Evolutionary conservation across 2,329 filamentous ascomycete genomes (phyloP), one percentile per base, ranked within the genome.

Genomic region (Fusarium staphyleae): DNA sequence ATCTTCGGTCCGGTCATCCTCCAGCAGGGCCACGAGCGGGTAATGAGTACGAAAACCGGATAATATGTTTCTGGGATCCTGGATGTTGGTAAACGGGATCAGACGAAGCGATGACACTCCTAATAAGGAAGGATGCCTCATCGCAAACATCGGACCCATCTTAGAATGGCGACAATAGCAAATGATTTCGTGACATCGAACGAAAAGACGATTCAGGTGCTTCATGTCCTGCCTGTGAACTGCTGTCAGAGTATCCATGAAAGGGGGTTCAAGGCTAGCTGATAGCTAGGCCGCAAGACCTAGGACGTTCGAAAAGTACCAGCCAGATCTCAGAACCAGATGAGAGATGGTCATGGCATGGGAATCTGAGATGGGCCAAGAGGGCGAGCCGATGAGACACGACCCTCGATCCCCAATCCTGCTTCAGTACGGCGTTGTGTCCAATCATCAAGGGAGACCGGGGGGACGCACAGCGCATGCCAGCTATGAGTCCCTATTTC

Each of bases 261-360:
- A 51, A 40, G 52, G 42, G 52, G 52, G 40, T 53, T 44, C 18
- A 36, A 48, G 42, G 51, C 37, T 35, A 46, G 50, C 18, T 32
- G 30, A 40, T 18, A 50, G 34, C 48, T 47, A 41, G 44, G 47
- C 37, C 39, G 50, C 22, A 30, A 30, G 36, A 51, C 42, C 16
- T 18, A 57, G 49, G 47, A 48, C 48, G 35, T 22, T 41, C 15
- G 39, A 44, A 48, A 15, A 30, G 19, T 57, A 49, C 46, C 46
- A 52, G 48, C 36, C 44, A 60, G 53, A 65, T 67, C 62, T 63
- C 42, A 66, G 62, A 66, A 66, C 64, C 41, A 48, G 40, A 51
- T 55, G 46, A 61, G 39, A 48, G 55, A 62, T 54, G 50, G 34
- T 41, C 47, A 52, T 44, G 44, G 46, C 47, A 62, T 60, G 61